Evolutionary conservation across 192 early-diverging fungal genomes (phyloP), one percentile per base, ranked within the genome.

Genomic region (Hyaloraphidium curvatum): DNA sequence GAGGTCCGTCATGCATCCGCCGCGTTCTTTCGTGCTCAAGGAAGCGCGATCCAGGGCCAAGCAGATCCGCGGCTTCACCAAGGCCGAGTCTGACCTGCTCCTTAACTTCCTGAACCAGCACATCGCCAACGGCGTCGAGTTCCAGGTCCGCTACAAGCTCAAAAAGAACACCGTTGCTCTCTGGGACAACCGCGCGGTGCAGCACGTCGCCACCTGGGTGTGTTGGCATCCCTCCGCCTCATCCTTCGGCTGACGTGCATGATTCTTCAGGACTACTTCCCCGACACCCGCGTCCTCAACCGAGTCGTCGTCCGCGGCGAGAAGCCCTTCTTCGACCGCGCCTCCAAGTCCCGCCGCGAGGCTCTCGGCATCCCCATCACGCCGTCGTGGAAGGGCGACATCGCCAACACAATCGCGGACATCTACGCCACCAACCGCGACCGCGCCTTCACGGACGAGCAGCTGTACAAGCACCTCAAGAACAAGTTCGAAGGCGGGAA

Each of bases 151-250:
- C n/a, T 65, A 51, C 61, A 48, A 50, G 4, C 61, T 57, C 53
- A 50, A 22, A 7, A 72, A 75, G 54, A 64, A 79, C 61, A 64
- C 63, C 31, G 73, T 81, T 0, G 80, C 80, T 16, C 69, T 82
- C 28, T 80, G 80, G 78, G 76, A 79, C 54, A 80, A 80, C 63
- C 64, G 78, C 50, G 60, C 65, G 0, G 71, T 68, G 5, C 57
- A 64, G 51, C 76, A 82, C 51, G 66, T 66, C 17, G 75, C 66
- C 30, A 59, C 52, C 43, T 62, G 55, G 13, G 67, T n/a, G n/a
- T n/a, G n/a, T n/a, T n/a, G n/a, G n/a, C n/a, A n/a, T n/a, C n/a
- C n/a, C n/a, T n/a, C n/a, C n/a, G n/a, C n/a, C n/a, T n/a, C n/a
- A n/a, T n/a, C n/a, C n/a, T n/a, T n/a, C n/a, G n/a, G n/a, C n/a